Evolutionary conservation across 495 filamentous ascomycete species (phyloP), one percentile per base, ranked within the genome.

Genomic region (Podospora conica): DNA sequence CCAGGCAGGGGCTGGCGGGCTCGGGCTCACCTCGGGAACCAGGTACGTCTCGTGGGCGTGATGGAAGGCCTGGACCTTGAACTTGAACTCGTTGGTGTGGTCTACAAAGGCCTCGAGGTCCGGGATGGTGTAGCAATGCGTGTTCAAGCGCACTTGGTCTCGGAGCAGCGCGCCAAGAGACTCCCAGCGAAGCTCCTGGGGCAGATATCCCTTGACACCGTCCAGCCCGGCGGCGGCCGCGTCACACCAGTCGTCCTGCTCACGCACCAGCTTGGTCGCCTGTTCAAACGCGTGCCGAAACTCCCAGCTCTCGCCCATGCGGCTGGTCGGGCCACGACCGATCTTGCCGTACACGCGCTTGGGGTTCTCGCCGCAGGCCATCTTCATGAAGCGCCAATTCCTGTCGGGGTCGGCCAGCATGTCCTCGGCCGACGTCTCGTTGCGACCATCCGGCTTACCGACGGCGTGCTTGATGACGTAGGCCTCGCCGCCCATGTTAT

Each of bases 291-390:
- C 84, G 53, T 87, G 82, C 10, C 87, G 79, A 61, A 90, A 87
- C 57, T 84, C 77, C 83, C 83, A 90, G 53, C 86, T 85, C 71
- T 87, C 85, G 9, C 84, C 86, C 70, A 87, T 74, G 18, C 80
- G 75, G 66, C 80, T 86, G 55, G 71, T 66, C 20, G 81, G 81
- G 0, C 81, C 77, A 25, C 70, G 70, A n/a, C 77, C 79, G 10
- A 59, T 53, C 55, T 70, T 76, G 22, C 76, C 83, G 68, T 86
- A 87, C 3, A 84, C 80, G 8, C 80, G 66, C 74, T 84, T 83
- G 4, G 87, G 76, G 69, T 90, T 90, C 75, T 88, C 86, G 8
- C 87, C 87, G 60, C 87, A 89, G 1, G 87, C 87, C 87, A 90
- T 90, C 77, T 90, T 90, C 78, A 90, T 85, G 74, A 84, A 89